Percentiles rank a stretch among this genome's conserved stretches.
Conservation (phyloP, 129 eudicot species). For the Helianthus tuberosus region DNA sequence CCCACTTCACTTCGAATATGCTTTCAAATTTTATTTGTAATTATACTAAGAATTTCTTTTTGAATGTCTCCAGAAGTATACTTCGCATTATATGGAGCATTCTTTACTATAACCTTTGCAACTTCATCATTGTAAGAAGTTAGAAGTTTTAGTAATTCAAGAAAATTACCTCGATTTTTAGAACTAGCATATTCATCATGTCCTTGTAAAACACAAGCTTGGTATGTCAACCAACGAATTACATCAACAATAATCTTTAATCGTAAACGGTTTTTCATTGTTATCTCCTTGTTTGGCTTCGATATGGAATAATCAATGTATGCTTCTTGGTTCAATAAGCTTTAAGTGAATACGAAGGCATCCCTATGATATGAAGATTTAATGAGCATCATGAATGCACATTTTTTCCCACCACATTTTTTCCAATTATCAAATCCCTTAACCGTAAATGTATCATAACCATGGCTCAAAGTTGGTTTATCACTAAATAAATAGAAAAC, state of each 20-base stretch:
- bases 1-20: too few relatives aligned
- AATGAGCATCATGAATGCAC: background rate
- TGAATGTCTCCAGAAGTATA: constrained; percentile 1
- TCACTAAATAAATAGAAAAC: too few relatives aligned
- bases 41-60: constrained; percentile 19
- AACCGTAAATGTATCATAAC: too few relatives aligned
- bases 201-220: background rate
- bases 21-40: background rate
- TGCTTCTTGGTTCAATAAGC: background rate
- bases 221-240: background rate
- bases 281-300: background rate
- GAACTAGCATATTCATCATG: too few relatives aligned
- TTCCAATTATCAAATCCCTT: background rate
- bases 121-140: too few relatives aligned
- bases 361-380: background rate
- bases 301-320: background rate
- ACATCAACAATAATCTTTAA: too few relatives aligned
- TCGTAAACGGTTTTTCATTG: background rate
- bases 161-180: too few relatives aligned
- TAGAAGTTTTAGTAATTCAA: too few relatives aligned
- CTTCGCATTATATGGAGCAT: background rate
- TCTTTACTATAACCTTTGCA: too few relatives aligned
- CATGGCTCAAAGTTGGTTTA: too few relatives aligned
- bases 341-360: background rate
- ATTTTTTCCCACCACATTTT: background rate